These are phyloP conservation scores for Floccularia luteovirens DNA, from an alignment of 768 basidiomycete species.

Conservation along the genomic window DNA sequence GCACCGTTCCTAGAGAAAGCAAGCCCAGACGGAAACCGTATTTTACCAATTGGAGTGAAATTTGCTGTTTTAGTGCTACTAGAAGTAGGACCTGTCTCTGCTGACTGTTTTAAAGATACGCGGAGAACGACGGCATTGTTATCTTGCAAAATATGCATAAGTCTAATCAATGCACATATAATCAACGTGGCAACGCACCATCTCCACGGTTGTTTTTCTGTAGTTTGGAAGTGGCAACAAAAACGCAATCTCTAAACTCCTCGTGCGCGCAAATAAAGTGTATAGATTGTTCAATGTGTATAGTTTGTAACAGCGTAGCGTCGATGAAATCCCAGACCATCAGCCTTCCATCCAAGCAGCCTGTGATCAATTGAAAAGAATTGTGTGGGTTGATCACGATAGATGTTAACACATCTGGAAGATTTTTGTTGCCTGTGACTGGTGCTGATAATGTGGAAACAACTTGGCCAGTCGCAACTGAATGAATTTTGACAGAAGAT, in stretches of 20 bases:
- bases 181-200: conserved; percentile 14
- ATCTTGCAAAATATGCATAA: conserved; percentile 21
- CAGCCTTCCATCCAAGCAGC: conserved; percentile 75
- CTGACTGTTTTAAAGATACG: conserved; percentile 48
- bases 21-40: conserved; percentile 52
- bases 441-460: conserved; percentile 74
- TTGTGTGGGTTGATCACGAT: conserved; percentile 79
- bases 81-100: conserved; percentile 32
- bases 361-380: conserved; percentile 83
- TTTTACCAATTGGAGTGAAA: conserved; percentile 58
- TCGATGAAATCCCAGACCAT: conserved; percentile 94
- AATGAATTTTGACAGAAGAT: conserved; percentile 79
- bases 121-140: conserved; percentile 54
- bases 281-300: conserved; percentile 65
- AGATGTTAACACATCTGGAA: conserved; percentile 56
- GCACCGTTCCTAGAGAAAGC: conserved; percentile 68
- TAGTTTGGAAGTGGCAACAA: conserved; percentile 56
- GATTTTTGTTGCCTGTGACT: conserved; percentile 23
- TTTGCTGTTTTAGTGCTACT: conserved; percentile 27
- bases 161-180: conserved; percentile 4
- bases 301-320: conserved; percentile 66
- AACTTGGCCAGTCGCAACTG: conserved; percentile 68
- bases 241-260: conserved; percentile 58
- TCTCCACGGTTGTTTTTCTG: conserved; percentile 24
- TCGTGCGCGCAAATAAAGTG: conserved; percentile 67